phyloP scores from a whole-genome alignment of 306 rosid genomes.

The Casuarina glauca region DNA sequence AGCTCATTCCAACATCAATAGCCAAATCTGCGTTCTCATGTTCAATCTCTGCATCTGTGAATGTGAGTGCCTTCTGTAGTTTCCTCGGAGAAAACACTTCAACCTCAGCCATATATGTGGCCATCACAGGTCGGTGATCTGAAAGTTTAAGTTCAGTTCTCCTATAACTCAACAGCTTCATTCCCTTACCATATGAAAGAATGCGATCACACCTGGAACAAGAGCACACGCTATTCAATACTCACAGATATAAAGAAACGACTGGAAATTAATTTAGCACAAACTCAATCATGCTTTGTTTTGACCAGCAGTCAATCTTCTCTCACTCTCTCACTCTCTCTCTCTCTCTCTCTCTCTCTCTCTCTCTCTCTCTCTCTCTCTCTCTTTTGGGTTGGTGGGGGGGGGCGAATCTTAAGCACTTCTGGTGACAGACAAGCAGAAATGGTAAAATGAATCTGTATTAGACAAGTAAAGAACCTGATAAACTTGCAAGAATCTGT shows the following conservation, averaged over 20 bases:
- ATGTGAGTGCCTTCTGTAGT: conserved; percentile 79
- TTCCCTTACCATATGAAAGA: conserved; percentile 80
- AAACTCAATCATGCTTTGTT: neutral
- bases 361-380: no score
- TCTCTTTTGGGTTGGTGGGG: no score
- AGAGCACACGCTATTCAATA: neutral
- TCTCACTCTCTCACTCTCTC: no score
- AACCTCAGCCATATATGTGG: conserved; percentile 77
- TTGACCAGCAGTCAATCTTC: neutral
- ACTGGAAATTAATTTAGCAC: neutral
- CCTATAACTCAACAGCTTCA: conserved; percentile 65
- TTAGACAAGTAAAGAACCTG: neutral
- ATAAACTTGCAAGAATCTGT: neutral
- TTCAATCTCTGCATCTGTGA: conserved; percentile 86
- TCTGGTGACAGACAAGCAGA: neutral
- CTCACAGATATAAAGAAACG: neutral
- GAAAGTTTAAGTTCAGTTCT: conserved; percentile 72
- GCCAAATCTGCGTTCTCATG: conserved; percentile 45
- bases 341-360: no score
- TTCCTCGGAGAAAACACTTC: conserved; percentile 78
- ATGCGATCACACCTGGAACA: conserved; percentile 91
- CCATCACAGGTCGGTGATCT: conserved; percentile 94
- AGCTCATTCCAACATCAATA: conserved; percentile 32
- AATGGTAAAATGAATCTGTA: neutral
- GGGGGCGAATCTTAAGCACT: neutral